These are phyloP conservation scores for Coemansia sp. DNA, from an alignment of 192 early-diverging fungal genomes.

Conservation along the genomic window DNA sequence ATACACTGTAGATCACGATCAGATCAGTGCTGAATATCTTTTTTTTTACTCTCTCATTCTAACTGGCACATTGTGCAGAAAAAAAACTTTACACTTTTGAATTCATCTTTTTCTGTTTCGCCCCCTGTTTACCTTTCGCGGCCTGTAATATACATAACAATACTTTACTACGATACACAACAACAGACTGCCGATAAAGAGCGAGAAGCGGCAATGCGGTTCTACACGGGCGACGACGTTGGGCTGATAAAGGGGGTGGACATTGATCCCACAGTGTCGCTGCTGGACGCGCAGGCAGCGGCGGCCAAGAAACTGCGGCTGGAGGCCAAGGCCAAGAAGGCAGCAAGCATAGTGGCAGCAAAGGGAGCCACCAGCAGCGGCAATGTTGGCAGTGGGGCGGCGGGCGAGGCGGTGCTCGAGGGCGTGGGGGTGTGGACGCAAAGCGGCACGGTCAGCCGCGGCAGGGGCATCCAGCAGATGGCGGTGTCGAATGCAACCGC, in stretches of 20 bases:
- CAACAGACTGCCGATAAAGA: neutral
- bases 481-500: conserved; percentile 3
- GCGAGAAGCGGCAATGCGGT: conserved; percentile 36
- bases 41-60: conserved; percentile 13
- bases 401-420: conserved; percentile 8
- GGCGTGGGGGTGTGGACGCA: conserved; percentile 30
- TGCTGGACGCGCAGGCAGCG: conserved; percentile 42
- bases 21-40: conserved; percentile 10
- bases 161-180: neutral
- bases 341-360: conserved; percentile 29
- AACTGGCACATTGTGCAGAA: neutral
- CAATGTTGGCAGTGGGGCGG: conserved; percentile 9
- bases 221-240: conserved; percentile 56
- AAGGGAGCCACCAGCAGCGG: conserved; percentile 25
- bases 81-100: conserved; percentile 8
- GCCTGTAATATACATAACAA: too few species aligned
- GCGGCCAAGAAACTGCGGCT: conserved; percentile 43
- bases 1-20: neutral
- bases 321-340: conserved; percentile 43
- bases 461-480: conserved; percentile 38
- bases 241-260: conserved; percentile 51
- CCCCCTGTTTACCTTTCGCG: too few species aligned
- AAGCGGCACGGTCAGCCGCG: conserved; percentile 30
- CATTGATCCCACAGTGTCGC: conserved; percentile 45
- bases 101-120: neutral